Conservation (phyloP, 345 rosid species). For the Euphorbia tirucalli region DNA sequence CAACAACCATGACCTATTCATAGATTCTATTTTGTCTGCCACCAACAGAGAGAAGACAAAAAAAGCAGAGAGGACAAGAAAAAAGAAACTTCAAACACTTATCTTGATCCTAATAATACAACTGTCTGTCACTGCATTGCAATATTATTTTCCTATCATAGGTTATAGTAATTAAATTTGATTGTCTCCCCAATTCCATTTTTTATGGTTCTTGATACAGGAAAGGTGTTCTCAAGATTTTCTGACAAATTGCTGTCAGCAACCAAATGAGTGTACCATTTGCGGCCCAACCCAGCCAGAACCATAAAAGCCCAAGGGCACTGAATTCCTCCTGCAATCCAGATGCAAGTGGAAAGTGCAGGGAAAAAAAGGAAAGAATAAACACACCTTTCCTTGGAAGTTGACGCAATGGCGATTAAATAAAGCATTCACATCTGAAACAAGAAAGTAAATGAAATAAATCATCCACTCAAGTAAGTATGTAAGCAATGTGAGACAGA, state of each 20-base stretch:
- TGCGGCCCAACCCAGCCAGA: conserved; percentile 11
- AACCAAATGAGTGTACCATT: not conserved
- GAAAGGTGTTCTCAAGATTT: not conserved
- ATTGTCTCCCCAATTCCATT: not conserved
- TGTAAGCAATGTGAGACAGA: not conserved
- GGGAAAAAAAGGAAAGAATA: conserved; percentile 9
- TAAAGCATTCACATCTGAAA: conserved; percentile 75
- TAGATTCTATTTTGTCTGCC: too few species aligned
- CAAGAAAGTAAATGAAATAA: conserved; percentile 6
- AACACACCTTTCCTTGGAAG: conserved; percentile 78
- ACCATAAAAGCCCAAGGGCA: conserved; percentile 2
- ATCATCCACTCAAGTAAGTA: conserved; percentile 13
- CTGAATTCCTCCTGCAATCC: not conserved
- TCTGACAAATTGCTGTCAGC: not conserved
- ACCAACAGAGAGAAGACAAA: too few species aligned
- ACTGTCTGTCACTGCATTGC: not conserved
- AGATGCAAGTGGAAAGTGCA: not conserved
- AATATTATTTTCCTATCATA: not conserved
- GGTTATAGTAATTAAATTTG: not conserved
- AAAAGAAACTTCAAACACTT: not conserved
- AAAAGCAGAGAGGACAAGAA: not conserved
- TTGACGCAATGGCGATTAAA: conserved; percentile 66
- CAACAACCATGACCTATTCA: not conserved
- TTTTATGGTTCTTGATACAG: not conserved
- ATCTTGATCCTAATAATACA: not conserved